These are phyloP conservation scores for Candida koratica DNA, from an alignment of 805 yeast genomes.

Conservation along the genomic window DNA sequence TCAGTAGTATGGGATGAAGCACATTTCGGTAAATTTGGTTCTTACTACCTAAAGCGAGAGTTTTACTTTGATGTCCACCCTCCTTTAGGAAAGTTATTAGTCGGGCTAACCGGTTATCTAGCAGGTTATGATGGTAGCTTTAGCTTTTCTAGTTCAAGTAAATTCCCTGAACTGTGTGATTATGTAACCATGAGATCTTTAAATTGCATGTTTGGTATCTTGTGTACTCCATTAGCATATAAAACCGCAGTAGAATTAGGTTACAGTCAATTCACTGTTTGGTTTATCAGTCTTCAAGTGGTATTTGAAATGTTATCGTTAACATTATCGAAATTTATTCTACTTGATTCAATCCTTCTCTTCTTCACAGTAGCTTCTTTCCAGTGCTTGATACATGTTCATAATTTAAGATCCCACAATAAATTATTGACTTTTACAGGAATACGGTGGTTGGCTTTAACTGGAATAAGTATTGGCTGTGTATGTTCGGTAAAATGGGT, in stretches of 20 bases:
- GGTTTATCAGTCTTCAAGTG: conserved; percentile 79
- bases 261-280: conserved; percentile 63
- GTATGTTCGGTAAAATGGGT: conserved; percentile 87
- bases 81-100: conserved; percentile 77
- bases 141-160: conserved; percentile 79
- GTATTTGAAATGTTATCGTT: conserved; percentile 78
- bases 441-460: conserved; percentile 51
- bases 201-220: conserved; percentile 78
- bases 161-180: conserved; percentile 73
- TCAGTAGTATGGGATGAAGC: conserved; percentile 95
- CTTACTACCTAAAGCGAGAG: conserved; percentile 72
- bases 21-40: conserved; percentile 84
- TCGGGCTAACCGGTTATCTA: conserved; percentile 71
- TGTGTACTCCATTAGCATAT: conserved; percentile 85
- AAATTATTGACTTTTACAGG: conserved; percentile 40
- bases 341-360: conserved; percentile 86
- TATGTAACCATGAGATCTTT: conserved; percentile 83
- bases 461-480: conserved; percentile 73
- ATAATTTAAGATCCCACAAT: conserved; percentile 38
- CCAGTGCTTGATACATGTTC: conserved; percentile 42
- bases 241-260: conserved; percentile 75
- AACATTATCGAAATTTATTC: conserved; percentile 82
- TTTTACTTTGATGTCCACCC: conserved; percentile 88
- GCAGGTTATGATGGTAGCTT: conserved; percentile 88
- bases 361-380: conserved; percentile 66